Conservation (phyloP, 164 flowering plant genomes). For the Aristolochia fimbriata region DNA sequence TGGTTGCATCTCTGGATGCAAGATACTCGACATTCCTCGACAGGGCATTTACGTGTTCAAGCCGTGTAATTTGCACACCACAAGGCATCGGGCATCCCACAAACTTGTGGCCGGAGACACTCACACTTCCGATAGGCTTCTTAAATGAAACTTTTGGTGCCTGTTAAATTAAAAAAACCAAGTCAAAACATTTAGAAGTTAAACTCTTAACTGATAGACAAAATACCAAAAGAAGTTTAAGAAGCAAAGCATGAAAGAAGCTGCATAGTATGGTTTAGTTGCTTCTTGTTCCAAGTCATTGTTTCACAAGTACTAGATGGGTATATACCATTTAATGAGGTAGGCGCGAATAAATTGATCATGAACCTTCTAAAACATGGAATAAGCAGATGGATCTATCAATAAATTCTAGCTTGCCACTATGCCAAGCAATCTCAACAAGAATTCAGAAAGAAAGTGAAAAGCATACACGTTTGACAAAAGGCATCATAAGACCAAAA, state of each 20-base stretch:
- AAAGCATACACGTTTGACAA: slow-evolving; percentile 67
- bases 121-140: slow-evolving; percentile 95
- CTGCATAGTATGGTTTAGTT: too few relatives aligned
- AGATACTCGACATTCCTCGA: slow-evolving; percentile 91
- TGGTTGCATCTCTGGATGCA: slow-evolving; percentile 95
- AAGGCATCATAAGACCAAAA: slow-evolving; percentile 98
- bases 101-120: slow-evolving; percentile 96
- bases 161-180: slow-evolving; percentile 21
- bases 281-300: too few relatives aligned
- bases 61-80: slow-evolving; percentile 84
- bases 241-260: too few relatives aligned
- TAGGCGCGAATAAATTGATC: too few relatives aligned
- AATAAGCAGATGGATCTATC: background rate
- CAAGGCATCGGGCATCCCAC: slow-evolving; percentile 99
- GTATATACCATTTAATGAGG: too few relatives aligned
- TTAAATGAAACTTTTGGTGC: slow-evolving; percentile 90
- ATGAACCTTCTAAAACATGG: background rate
- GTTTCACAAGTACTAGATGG: too few relatives aligned
- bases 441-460: background rate
- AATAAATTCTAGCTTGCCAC: too few relatives aligned
- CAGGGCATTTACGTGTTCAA: slow-evolving; percentile 77
- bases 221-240: too few relatives aligned
- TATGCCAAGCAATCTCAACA: background rate
- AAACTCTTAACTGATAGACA: too few relatives aligned
- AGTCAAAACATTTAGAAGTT: too few relatives aligned